These are phyloP conservation scores for Neurospora cerealis DNA, from an alignment of 495 filamentous ascomycete genomes.

Conservation along the genomic window DNA sequence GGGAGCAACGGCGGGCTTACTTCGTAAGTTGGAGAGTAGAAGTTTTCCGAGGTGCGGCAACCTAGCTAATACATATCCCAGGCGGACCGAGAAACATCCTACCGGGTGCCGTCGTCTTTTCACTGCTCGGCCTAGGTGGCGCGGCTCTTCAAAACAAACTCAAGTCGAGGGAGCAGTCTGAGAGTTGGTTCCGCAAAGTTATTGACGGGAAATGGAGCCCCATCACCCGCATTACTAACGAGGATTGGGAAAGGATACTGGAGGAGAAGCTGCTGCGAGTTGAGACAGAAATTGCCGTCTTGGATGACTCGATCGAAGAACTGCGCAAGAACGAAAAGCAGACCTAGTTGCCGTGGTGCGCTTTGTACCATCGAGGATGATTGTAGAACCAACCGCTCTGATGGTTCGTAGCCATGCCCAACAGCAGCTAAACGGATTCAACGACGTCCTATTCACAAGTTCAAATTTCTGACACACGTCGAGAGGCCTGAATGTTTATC, in stretches of 20 bases:
- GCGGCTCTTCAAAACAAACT: constrained; percentile 19
- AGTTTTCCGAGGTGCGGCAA: not conserved
- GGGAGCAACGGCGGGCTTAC: constrained; percentile 54
- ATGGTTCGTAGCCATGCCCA: not conserved
- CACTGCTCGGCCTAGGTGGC: constrained; percentile 26
- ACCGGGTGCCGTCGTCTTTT: constrained; percentile 29
- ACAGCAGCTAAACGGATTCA: not conserved
- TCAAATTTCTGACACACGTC: not conserved
- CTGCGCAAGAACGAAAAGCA: constrained; percentile 28
- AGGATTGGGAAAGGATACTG: constrained; percentile 68
- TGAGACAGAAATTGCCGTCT: constrained; percentile 74
- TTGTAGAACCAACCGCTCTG: not conserved
- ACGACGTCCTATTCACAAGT: not conserved
- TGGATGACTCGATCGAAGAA: constrained; percentile 72
- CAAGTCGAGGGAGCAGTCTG: not conserved
- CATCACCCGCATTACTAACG: constrained; percentile 60
- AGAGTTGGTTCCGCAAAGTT: constrained; percentile 6
- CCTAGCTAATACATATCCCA: constrained; percentile 14
- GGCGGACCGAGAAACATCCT: constrained; percentile 34
- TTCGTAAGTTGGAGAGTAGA: constrained; percentile 44
- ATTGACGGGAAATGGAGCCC: constrained; percentile 71
- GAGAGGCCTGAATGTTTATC: not conserved
- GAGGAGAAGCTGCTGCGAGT: constrained; percentile 67
- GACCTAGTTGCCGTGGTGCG: not conserved
- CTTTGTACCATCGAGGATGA: not conserved